Conservation (phyloP, 345 rosid species). For the Aquilaria yunnanensis region DNA sequence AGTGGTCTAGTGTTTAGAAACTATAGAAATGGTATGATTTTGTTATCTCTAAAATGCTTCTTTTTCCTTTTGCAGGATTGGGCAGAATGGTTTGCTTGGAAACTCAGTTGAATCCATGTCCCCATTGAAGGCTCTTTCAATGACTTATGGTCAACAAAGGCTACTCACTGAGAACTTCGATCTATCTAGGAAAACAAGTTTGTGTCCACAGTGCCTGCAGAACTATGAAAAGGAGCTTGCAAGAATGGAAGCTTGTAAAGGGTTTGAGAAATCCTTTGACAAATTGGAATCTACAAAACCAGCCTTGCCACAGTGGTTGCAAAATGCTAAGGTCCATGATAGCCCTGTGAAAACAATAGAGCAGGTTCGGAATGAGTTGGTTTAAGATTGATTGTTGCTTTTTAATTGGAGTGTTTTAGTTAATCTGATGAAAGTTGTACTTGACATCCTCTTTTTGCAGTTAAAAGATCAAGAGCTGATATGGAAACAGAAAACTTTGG, state of each 20-base stretch:
- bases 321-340: slow-evolving; percentile 50
- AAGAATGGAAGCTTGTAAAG: slow-evolving; percentile 27
- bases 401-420: too few species aligned
- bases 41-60: not conserved
- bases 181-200: slow-evolving; percentile 34
- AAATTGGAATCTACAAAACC: slow-evolving; percentile 40
- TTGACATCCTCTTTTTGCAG: slow-evolving; percentile 18
- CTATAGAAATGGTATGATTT: not conserved
- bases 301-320: slow-evolving; percentile 70
- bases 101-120: slow-evolving; percentile 49
- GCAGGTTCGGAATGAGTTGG: slow-evolving; percentile 32
- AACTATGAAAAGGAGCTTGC: slow-evolving; percentile 64
- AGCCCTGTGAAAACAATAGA: slow-evolving; percentile 28
- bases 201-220: slow-evolving; percentile 62
- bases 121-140: slow-evolving; percentile 48
- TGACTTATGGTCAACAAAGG: slow-evolving; percentile 25
- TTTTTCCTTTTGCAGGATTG: slow-evolving; percentile 37
- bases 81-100: slow-evolving; percentile 47
- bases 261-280: slow-evolving; percentile 33
- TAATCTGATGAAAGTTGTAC: not conserved
- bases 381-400: not conserved
- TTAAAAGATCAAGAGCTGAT: slow-evolving; percentile 49
- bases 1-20: too few species aligned
- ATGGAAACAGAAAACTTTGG: slow-evolving; percentile 43
- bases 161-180: slow-evolving; percentile 41